A percentile compares a stretch with the other conserved stretches of the same genome.
phyloP scores from a whole-genome alignment of 2,329 filamentous ascomycete species.

The Rutstroemia sp. region DNA sequence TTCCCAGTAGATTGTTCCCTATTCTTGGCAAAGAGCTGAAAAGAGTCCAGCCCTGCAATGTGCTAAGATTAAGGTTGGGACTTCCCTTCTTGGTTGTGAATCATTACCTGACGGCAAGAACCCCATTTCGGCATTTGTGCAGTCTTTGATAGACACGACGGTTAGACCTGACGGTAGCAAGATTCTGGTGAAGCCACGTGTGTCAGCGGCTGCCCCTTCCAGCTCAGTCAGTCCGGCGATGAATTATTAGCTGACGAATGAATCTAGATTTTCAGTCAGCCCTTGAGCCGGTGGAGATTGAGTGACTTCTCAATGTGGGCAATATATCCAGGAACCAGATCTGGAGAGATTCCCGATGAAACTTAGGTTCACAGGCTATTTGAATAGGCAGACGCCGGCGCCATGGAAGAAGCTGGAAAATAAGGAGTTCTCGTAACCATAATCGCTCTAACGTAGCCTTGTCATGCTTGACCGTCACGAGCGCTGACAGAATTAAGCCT shows the following conservation, averaged over 20 bases:
- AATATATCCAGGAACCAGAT: not conserved
- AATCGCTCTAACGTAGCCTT: not conserved
- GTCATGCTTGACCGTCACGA: slow-evolving; percentile 3
- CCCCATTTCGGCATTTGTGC: not conserved
- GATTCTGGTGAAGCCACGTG: not conserved
- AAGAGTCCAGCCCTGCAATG: not conserved
- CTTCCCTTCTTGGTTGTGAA: not conserved
- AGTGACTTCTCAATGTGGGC: not conserved
- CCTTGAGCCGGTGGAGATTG: not conserved
- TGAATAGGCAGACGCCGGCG: slow-evolving; percentile 4
- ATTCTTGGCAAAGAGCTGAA: slow-evolving; percentile 8
- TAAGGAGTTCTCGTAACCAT: not conserved
- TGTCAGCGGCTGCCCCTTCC: not conserved
- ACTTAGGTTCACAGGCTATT: slow-evolving; percentile 24
- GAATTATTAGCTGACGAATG: not conserved
- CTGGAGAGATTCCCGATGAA: not conserved
- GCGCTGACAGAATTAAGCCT: not conserved
- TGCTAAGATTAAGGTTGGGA: not conserved
- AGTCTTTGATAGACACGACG: not conserved
- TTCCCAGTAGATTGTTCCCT: not conserved
- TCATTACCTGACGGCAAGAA: not conserved
- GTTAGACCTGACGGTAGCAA: too few relatives aligned
- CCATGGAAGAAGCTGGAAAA: slow-evolving; percentile 3
- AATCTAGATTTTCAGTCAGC: not conserved
- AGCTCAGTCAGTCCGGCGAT: not conserved